A percentile compares a stretch with the other conserved stretches of the same genome.
phyloP scores from a whole-genome alignment of 768 basidiomycete species.

The Xerocomellus dryophilus region DNA sequence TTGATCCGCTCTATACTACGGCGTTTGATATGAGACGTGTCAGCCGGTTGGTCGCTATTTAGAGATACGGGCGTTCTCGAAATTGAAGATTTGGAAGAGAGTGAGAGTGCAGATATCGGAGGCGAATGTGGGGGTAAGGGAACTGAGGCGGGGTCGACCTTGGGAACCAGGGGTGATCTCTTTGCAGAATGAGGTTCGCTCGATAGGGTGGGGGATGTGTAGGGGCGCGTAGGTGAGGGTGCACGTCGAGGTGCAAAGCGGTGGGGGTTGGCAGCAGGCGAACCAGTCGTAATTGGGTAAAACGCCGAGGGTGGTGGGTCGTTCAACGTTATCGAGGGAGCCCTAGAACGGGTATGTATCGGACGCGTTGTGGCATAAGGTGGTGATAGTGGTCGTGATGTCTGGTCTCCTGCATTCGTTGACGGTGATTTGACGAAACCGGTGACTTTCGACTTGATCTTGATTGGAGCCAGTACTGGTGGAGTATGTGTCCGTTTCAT shows the following conservation, averaged over 20 bases:
- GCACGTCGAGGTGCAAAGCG: conserved; percentile 43
- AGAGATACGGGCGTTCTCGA: conserved; percentile 51
- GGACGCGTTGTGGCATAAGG: conserved; percentile 32
- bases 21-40: conserved; percentile 41
- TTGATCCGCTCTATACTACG: conserved; percentile 29
- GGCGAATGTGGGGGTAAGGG: conserved; percentile 72
- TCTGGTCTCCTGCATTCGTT: conserved; percentile 21
- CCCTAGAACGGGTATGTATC: conserved; percentile 24
- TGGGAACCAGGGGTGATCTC: conserved; percentile 23
- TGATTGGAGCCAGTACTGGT: conserved; percentile 26
- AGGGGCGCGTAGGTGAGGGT: conserved; percentile 34
- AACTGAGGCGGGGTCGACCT: conserved; percentile 53
- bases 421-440: conserved; percentile 38
- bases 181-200: conserved; percentile 23
- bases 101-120: conserved; percentile 65
- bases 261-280: conserved; percentile 57
- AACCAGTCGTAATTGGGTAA: conserved; percentile 57
- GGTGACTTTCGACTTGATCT: conserved; percentile 64
- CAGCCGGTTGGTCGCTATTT: conserved; percentile 37
- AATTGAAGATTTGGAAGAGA: conserved; percentile 73
- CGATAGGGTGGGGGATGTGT: conserved; percentile 23
- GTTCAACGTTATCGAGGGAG: conserved; percentile 32
- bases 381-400: conserved; percentile 40
- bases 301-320: conserved; percentile 32
- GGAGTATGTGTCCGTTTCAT: conserved; percentile 14